phyloP scores from a whole-genome alignment of 176 grass and related monocot genomes.

The Triticum urartu region DNA sequence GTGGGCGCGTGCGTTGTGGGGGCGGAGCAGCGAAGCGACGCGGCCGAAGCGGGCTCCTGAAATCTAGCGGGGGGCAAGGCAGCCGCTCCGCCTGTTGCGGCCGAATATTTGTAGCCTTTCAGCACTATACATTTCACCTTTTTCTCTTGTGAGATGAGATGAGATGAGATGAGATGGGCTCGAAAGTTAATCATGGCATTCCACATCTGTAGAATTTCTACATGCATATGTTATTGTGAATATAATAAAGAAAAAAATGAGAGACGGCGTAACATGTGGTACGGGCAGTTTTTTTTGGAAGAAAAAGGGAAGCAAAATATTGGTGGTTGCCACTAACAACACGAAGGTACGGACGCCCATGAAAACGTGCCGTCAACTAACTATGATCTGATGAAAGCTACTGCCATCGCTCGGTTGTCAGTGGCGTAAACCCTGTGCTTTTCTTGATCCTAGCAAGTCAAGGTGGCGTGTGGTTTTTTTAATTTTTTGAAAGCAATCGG shows the following conservation, averaged over 20 bases:
- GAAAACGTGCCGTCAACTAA: neutral
- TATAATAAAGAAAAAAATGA: too few species aligned
- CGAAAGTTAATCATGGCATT: neutral
- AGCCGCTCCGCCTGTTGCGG: slow-evolving; percentile 12
- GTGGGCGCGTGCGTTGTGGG: neutral
- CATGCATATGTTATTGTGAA: neutral
- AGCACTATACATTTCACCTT: neutral
- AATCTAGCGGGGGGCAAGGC: slow-evolving; percentile 21
- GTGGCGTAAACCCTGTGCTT: neutral
- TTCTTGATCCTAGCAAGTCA: neutral
- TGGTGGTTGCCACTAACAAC: neutral
- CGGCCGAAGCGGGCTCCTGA: slow-evolving; percentile 38
- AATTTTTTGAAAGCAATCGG: neutral
- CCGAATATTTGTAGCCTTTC: slow-evolving; percentile 45
- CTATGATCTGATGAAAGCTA: neutral
- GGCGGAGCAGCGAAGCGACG: slow-evolving; percentile 2
- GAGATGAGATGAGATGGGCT: neutral
- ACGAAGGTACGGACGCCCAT: neutral
- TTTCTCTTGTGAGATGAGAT: neutral
- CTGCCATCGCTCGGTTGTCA: neutral
- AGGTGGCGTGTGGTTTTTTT: neutral
- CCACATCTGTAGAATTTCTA: neutral
- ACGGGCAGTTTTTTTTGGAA: neutral
- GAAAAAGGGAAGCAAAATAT: neutral
- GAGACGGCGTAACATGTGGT: neutral